Evolutionary conservation across 1,284 basidiomycete species (phyloP), one percentile per base, ranked within the genome.

Genomic region (Ganoderma lucidum): DNA sequence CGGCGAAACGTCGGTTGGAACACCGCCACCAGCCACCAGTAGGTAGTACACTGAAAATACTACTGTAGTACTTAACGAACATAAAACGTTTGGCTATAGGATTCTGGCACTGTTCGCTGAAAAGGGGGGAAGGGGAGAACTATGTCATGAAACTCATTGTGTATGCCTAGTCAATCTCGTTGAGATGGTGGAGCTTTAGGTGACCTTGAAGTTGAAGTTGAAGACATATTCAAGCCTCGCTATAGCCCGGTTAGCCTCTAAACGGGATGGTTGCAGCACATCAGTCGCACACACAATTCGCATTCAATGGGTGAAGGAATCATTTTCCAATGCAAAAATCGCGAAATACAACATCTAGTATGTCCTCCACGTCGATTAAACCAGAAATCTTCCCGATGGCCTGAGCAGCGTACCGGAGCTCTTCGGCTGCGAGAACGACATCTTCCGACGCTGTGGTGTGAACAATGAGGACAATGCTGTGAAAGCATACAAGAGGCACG

Each of bases 241-340:
- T 12, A 2, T 12, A 42, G 41, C 19, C 6, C 44, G 15, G 15
- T 45, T 45, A 19, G 19, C 19, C 15, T 45, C 6, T 15, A 19
- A 45, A 4, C 44, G 19, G 44, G 44, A 45, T 45, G 17, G 17
- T 45, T 45, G 15, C 17, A 15, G 15, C 17, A 15, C 44, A 45
- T 2, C 44, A 35, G 35, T 41, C 12, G 39, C 39, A 41, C 39
- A 41, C 1, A 2, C 6, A 9, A 48, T 28, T 10, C 48, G 10
- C 23, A 28, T 51, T 23, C 10, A 51, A 23, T 5, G n/a, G 28
- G 48, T 19, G 8, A 23, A 23, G 45, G n/a, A 48, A 23, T 69
- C 65, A 94, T 81, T 95, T 95, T 41, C 95, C 95, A 68, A 96
- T 94, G 77, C 94, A 96, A 79, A 96, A 96, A 65, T 93, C 91